phyloP scores from a whole-genome alignment of 2,329 filamentous ascomycete species.

The Penicillium polonicum region DNA sequence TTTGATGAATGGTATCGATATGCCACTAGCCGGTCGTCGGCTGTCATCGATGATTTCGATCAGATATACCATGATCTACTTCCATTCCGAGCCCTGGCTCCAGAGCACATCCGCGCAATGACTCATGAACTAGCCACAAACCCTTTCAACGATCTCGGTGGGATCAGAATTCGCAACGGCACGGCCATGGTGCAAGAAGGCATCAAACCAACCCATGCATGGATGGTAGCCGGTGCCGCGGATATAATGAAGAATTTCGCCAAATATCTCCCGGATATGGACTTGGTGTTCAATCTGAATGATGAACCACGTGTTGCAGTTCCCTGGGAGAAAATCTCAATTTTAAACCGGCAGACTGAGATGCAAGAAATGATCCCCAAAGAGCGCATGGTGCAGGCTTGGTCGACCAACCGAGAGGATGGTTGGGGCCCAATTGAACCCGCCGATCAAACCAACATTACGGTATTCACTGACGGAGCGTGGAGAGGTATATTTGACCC shows the following conservation, averaged over 20 bases:
- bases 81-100: constrained; percentile 55
- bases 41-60: constrained; percentile 61
- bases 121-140: constrained; percentile 55
- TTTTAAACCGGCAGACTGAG: constrained; percentile 35
- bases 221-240: constrained; percentile 58
- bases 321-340: constrained; percentile 47
- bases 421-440: constrained; percentile 42
- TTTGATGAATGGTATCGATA: constrained; percentile 62
- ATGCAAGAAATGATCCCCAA: constrained; percentile 17
- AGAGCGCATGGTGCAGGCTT: constrained; percentile 29
- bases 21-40: constrained; percentile 51
- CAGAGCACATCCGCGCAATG: constrained; percentile 51
- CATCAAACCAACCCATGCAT: constrained; percentile 55
- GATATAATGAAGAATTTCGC: constrained; percentile 56
- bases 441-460: constrained; percentile 32
- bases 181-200: constrained; percentile 51
- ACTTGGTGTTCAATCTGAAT: constrained; percentile 62
- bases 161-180: constrained; percentile 56
- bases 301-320: constrained; percentile 59
- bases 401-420: constrained; percentile 39
- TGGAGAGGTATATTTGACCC: constrained; percentile 43
- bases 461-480: constrained; percentile 42
- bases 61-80: constrained; percentile 57
- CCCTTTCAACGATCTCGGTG: constrained; percentile 56
- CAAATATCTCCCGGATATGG: constrained; percentile 60